Conservation (phyloP, 1,284 basidiomycete species). For the Boletellus dicymbophilus region DNA sequence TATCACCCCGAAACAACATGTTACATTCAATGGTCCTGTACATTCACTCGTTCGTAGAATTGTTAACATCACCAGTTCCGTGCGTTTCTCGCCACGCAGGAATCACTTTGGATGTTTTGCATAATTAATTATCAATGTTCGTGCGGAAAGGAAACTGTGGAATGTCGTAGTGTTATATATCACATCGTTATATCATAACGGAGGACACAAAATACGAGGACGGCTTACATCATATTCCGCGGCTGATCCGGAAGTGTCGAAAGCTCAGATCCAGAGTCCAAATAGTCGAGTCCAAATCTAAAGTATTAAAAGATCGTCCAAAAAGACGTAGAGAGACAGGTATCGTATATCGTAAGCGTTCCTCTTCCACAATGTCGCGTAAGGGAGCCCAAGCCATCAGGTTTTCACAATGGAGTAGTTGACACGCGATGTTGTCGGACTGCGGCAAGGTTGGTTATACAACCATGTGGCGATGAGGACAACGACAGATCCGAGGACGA, state of each 20-base stretch:
- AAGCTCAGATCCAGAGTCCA: slow-evolving; percentile 21
- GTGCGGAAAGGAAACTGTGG: slow-evolving; percentile 7
- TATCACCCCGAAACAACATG: slow-evolving; percentile 5
- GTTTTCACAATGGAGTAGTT: slow-evolving; percentile 31
- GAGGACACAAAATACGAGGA: slow-evolving; percentile 17
- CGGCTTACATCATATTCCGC: slow-evolving; percentile 22
- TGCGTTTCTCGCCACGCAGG: background rate
- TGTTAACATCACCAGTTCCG: slow-evolving; percentile 2
- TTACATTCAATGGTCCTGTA: slow-evolving; percentile 15
- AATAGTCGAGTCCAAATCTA: slow-evolving; percentile 30
- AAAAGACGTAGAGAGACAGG: slow-evolving; percentile 18
- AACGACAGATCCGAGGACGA: slow-evolving; percentile 79
- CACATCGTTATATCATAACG: slow-evolving; percentile 29
- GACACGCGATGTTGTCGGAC: slow-evolving; percentile 26
- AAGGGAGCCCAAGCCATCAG: slow-evolving; percentile 13
- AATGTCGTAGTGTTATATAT: slow-evolving; percentile 32
- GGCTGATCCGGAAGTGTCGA: slow-evolving; percentile 11
- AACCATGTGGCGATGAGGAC: slow-evolving; percentile 90
- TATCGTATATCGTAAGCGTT: slow-evolving; percentile 25
- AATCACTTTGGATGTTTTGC: background rate
- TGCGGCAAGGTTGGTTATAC: slow-evolving; percentile 72
- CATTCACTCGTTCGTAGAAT: slow-evolving; percentile 21
- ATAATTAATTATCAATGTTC: slow-evolving; percentile 8
- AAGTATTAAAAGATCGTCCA: slow-evolving; percentile 21
- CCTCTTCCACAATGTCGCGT: slow-evolving; percentile 8